Evolutionary conservation across 768 basidiomycete genomes (phyloP).

Genomic region (Termitomyces sp.): DNA sequence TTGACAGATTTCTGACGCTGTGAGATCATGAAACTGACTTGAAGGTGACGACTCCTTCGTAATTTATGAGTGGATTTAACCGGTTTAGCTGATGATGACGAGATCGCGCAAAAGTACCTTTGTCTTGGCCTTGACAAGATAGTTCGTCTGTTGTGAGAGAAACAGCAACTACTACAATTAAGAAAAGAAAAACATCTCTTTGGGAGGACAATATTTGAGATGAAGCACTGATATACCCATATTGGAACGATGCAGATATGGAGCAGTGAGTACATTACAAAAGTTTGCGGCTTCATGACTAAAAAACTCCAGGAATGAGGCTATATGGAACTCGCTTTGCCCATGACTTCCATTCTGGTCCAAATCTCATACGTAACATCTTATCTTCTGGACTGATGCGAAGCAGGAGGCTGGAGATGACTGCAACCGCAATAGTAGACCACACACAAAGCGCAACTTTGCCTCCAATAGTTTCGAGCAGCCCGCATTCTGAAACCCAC

Average conservation of each 20-base stretch:
- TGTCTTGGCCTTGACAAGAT: background rate
- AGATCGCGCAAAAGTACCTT: too few species aligned
- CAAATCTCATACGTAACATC: constrained; percentile 23
- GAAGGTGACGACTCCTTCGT: too few species aligned
- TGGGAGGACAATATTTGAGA: background rate
- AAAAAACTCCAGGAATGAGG: constrained; percentile 29
- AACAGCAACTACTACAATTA: background rate
- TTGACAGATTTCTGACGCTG: too few species aligned
- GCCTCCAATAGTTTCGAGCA: constrained; percentile 16
- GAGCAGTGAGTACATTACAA: background rate
- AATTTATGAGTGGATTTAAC: too few species aligned
- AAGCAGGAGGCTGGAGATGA: constrained; percentile 21
- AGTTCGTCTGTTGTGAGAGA: background rate
- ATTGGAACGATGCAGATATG: background rate
- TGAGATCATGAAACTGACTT: too few species aligned
- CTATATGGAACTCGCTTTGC: constrained; percentile 22
- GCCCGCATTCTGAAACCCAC: constrained; percentile 27
- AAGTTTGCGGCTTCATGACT: background rate
- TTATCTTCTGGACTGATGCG: constrained; percentile 29
- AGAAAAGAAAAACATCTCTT: background rate
- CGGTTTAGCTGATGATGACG: too few species aligned
- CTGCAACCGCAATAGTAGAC: constrained; percentile 18
- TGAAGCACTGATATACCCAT: background rate
- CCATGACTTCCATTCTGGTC: constrained; percentile 23
- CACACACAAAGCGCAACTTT: constrained; percentile 17